phyloP scores from a whole-genome alignment of 768 basidiomycete genomes.

The Serendipita vermifera region DNA sequence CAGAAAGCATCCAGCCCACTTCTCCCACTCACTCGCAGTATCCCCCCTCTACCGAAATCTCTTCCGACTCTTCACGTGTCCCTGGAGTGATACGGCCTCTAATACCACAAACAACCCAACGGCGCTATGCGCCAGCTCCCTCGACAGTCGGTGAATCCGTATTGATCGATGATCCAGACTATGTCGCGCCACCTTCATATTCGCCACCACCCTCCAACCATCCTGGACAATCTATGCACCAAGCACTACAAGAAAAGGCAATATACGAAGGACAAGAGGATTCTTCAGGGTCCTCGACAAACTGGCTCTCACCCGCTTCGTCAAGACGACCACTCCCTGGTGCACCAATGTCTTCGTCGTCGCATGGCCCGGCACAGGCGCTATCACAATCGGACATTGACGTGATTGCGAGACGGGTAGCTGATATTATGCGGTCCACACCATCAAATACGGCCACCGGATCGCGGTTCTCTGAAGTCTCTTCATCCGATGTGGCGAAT shows the following conservation, averaged over 20 bases:
- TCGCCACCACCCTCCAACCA: background rate
- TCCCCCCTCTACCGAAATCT: background rate
- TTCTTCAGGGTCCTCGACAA: too few species aligned
- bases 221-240: background rate
- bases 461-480: too few species aligned
- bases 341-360: background rate
- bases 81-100: background rate
- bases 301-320: too few species aligned
- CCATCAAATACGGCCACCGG: too few species aligned
- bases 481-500: background rate
- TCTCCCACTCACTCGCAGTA: background rate
- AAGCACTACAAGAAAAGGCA: background rate
- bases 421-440: conserved; percentile 1
- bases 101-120: background rate
- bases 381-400: background rate
- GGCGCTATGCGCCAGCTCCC: background rate
- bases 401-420: background rate
- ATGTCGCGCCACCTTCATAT: conserved; percentile 5
- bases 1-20: background rate
- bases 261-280: background rate
- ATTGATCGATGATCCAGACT: background rate
- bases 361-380: background rate
- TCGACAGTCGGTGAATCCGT: background rate
- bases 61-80: background rate
- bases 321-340: too few species aligned